phyloP scores from a whole-genome alignment of 805 yeast species.

The Kodamaea hsintzibuensis region DNA sequence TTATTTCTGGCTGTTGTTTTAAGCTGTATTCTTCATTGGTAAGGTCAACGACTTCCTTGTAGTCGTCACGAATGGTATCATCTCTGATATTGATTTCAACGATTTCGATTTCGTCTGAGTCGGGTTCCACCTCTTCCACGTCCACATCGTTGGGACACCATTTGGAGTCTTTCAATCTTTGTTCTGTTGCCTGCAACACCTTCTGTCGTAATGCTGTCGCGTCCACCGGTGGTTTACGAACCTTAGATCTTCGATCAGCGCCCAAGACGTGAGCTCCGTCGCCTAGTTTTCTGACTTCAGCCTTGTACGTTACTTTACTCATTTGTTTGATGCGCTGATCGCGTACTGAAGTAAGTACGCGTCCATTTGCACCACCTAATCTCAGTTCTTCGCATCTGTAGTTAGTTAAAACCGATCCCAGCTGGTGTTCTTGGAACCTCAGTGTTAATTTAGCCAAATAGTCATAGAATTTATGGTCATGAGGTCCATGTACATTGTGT shows the following conservation, averaged over 20 bases:
- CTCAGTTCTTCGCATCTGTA: conserved; percentile 50
- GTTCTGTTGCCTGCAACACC: conserved; percentile 62
- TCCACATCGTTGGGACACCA: conserved; percentile 41
- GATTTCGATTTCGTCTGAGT: conserved; percentile 46
- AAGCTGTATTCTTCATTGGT: conserved; percentile 14
- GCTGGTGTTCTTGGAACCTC: conserved; percentile 47
- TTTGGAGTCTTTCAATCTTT: conserved; percentile 53
- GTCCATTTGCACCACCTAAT: conserved; percentile 37
- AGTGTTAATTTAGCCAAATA: conserved; percentile 60
- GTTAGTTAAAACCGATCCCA: conserved; percentile 48
- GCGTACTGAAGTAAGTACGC: conserved; percentile 18
- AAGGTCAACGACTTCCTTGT: conserved; percentile 15
- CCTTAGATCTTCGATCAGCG: conserved; percentile 15
- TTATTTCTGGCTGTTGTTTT: conserved; percentile 14
- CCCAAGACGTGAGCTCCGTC: conserved; percentile 8
- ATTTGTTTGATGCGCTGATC: conserved; percentile 45
- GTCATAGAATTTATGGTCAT: conserved; percentile 68
- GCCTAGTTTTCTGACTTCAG: conserved; percentile 39
- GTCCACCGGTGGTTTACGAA: conserved; percentile 2
- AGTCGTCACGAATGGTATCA: not conserved
- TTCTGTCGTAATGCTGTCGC: conserved; percentile 38
- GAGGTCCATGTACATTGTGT: conserved; percentile 81
- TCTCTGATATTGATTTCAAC: conserved; percentile 13
- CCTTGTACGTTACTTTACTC: conserved; percentile 39
- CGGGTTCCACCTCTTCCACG: conserved; percentile 36